Evolutionary conservation across 768 basidiomycete genomes (phyloP).

Genomic region (Rhizopogon sp.): DNA sequence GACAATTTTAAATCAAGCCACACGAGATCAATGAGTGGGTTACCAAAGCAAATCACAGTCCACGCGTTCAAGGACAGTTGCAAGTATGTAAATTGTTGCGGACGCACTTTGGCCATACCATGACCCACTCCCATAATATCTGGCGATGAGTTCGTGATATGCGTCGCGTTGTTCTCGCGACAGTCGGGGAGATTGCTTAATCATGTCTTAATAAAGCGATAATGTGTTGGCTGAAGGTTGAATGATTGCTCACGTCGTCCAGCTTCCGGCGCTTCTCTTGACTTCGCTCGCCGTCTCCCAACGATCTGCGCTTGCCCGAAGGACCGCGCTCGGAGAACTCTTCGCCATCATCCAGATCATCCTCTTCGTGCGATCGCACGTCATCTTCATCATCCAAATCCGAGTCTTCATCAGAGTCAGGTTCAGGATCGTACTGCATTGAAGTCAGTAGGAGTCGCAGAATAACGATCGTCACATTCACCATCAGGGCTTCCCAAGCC

Average conservation of each 20-base stretch:
- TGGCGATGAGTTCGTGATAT: slow-evolving; percentile 63
- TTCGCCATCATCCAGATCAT: slow-evolving; percentile 35
- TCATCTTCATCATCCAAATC: slow-evolving; percentile 42
- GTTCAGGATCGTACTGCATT: slow-evolving; percentile 70
- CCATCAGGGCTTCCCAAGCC: slow-evolving; percentile 83
- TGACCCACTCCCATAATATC: slow-evolving; percentile 82
- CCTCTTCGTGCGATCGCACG: slow-evolving; percentile 38
- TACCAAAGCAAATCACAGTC: slow-evolving; percentile 95
- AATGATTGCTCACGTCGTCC: slow-evolving; percentile 36
- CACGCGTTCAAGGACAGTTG: slow-evolving; percentile 84
- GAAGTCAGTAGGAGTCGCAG: not conserved
- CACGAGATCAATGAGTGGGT: not conserved
- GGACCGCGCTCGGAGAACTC: slow-evolving; percentile 34
- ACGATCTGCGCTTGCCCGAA: slow-evolving; percentile 45
- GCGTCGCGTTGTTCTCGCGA: slow-evolving; percentile 64
- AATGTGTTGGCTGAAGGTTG: slow-evolving; percentile 1
- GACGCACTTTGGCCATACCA: slow-evolving; percentile 89
- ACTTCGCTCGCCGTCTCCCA: slow-evolving; percentile 31
- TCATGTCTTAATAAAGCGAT: slow-evolving; percentile 2
- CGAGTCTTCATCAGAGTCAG: slow-evolving; percentile 59
- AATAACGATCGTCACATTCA: slow-evolving; percentile 31
- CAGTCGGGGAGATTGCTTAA: slow-evolving; percentile 49
- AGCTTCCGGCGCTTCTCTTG: slow-evolving; percentile 56
- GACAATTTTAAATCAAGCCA: not conserved
- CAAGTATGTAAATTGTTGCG: slow-evolving; percentile 83